Conservation (phyloP, 2,329 filamentous ascomycete genomes). For the Aspergillus vadensis region DNA sequence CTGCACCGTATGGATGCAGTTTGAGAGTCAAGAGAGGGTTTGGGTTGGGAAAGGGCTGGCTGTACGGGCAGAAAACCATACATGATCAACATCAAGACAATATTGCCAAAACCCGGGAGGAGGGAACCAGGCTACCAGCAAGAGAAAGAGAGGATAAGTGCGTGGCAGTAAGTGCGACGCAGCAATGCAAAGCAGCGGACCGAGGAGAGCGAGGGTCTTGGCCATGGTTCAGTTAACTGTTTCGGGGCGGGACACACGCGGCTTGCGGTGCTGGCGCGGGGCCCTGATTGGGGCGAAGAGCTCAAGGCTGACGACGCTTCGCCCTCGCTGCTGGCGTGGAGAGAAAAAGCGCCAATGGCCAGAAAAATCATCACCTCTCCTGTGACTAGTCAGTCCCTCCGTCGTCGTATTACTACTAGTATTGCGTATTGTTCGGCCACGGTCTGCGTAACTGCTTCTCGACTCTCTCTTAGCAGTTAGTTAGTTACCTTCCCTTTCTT, state of each 20-base stretch:
- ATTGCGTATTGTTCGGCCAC: background rate
- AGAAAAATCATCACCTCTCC: constrained; percentile 13
- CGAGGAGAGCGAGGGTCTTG: constrained; percentile 29
- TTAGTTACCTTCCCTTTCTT: background rate
- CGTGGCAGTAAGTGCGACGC: background rate
- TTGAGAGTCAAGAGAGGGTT: background rate
- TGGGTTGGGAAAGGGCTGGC: too few relatives aligned
- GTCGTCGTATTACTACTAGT: constrained; percentile 9
- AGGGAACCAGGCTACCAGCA: background rate
- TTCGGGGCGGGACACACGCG: constrained; percentile 38
- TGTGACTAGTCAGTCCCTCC: constrained; percentile 18
- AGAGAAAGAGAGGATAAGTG: background rate
- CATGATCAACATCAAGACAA: too few relatives aligned
- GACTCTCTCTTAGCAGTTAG: too few relatives aligned
- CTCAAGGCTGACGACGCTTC: constrained; percentile 42
- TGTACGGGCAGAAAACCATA: too few relatives aligned
- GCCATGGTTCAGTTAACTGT: constrained; percentile 31
- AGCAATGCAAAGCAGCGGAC: background rate
- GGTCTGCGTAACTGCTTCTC: background rate
- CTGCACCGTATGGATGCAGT: background rate
- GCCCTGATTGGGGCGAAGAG: constrained; percentile 37
- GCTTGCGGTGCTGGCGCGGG: constrained; percentile 34
- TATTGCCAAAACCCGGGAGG: background rate
- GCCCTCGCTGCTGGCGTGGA: constrained; percentile 25
- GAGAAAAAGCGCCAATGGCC: constrained; percentile 16